phyloP scores from a whole-genome alignment of 2,329 filamentous ascomycete species.

The Aspergillus luchuensis region DNA sequence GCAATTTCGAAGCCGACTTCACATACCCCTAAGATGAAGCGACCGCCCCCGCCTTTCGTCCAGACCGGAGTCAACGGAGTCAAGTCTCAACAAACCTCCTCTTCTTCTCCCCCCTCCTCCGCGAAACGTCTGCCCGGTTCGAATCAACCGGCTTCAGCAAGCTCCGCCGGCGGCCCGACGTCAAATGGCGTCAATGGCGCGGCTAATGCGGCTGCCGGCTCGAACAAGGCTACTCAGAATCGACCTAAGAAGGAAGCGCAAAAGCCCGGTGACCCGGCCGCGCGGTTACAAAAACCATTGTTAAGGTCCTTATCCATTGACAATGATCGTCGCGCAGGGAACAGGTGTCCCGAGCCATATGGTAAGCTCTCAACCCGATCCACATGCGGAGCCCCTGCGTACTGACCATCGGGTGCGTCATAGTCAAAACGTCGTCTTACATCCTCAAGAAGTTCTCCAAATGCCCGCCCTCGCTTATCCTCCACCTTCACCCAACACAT shows the following conservation, averaged over 20 bases:
- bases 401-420: conserved; percentile 23
- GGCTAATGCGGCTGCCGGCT: conserved; percentile 22
- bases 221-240: conserved; percentile 42
- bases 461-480: conserved; percentile 75
- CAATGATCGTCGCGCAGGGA: conserved; percentile 38
- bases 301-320: conserved; percentile 34
- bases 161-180: conserved; percentile 40
- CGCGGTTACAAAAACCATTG: conserved; percentile 37
- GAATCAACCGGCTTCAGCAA: conserved; percentile 55
- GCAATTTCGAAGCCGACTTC: conserved; percentile 48
- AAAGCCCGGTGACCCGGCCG: conserved; percentile 37
- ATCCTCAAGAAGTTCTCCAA: conserved; percentile 79
- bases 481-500: conserved; percentile 82
- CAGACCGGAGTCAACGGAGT: conserved; percentile 63
- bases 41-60: conserved; percentile 65
- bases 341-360: conserved; percentile 49
- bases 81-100: conserved; percentile 60
- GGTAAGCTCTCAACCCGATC: conserved; percentile 35
- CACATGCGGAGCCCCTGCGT: conserved; percentile 14
- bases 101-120: conserved; percentile 56
- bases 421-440: conserved; percentile 73
- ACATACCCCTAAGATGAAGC: conserved; percentile 64
- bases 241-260: conserved; percentile 62
- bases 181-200: conserved; percentile 48
- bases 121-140: conserved; percentile 59